Evolutionary conservation across 495 filamentous ascomycete genomes (phyloP).

Genomic region (Chaetomium tenue): DNA sequence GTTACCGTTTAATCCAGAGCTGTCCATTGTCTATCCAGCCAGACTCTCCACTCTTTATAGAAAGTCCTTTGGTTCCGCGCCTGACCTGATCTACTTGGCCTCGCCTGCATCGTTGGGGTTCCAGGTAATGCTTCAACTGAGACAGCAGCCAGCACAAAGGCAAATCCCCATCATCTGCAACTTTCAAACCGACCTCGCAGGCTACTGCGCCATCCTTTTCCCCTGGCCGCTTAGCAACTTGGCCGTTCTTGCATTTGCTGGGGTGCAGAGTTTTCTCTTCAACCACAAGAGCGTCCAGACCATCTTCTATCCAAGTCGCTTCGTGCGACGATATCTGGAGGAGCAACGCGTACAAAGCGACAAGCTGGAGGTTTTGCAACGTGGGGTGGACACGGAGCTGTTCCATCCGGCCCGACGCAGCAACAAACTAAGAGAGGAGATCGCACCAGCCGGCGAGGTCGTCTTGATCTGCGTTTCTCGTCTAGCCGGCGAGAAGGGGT

Average conservation of each 20-base stretch:
- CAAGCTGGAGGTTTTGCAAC: background rate
- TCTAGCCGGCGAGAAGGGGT: constrained; percentile 7
- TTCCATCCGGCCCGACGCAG: background rate
- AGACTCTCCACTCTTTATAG: background rate
- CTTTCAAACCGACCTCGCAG: constrained; percentile 13
- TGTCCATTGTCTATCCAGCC: constrained; percentile 2
- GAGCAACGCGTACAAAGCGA: background rate
- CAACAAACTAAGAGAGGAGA: background rate
- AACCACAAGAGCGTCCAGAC: constrained; percentile 2
- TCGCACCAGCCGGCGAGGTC: background rate
- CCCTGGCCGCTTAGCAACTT: background rate
- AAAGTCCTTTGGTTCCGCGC: background rate
- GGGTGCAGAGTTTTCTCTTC: constrained; percentile 2
- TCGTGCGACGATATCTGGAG: constrained; percentile 8
- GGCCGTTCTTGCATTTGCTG: background rate
- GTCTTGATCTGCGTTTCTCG: constrained; percentile 4
- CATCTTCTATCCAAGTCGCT: constrained; percentile 3
- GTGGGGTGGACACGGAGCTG: background rate
- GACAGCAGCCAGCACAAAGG: background rate
- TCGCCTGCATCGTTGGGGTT: constrained; percentile 5
- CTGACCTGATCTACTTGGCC: constrained; percentile 10
- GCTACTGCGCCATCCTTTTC: constrained; percentile 13
- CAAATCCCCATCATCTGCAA: constrained; percentile 4
- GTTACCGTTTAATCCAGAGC: constrained; percentile 6
- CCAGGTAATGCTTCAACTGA: constrained; percentile 6